phyloP scores from a whole-genome alignment of 331 rosid species.

The Arachis monticola region DNA sequence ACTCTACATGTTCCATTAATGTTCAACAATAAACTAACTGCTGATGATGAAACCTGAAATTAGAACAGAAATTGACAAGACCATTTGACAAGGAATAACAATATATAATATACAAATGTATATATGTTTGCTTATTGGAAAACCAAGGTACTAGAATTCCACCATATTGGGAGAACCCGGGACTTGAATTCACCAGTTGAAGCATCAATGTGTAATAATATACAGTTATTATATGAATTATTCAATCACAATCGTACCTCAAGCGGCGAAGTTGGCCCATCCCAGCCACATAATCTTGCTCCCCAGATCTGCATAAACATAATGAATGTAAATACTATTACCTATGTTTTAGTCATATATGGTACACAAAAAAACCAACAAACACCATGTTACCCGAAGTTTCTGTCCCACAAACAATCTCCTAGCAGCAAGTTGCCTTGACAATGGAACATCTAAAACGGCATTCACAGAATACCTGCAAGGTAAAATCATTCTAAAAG shows the following conservation, averaged over 20 bases:
- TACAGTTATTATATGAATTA: background rate
- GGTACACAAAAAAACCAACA: slow-evolving; percentile 27
- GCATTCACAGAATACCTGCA: slow-evolving; percentile 83
- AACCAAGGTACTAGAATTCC: no score
- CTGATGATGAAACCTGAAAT: slow-evolving; percentile 62
- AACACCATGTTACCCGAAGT: slow-evolving; percentile 67
- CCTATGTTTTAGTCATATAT: slow-evolving; percentile 27
- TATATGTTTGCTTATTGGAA: background rate
- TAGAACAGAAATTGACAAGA: slow-evolving; percentile 44
- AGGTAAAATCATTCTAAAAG: slow-evolving; percentile 39
- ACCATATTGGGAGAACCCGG: no score
- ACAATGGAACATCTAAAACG: slow-evolving; percentile 70
- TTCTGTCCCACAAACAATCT: slow-evolving; percentile 91
- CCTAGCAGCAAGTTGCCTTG: slow-evolving; percentile 71
- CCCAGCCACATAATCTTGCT: slow-evolving; percentile 83
- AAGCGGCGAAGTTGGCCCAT: slow-evolving; percentile 73
- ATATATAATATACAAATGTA: slow-evolving; percentile 12
- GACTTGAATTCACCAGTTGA: no score
- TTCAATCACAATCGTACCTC: slow-evolving; percentile 59
- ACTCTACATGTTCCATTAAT: slow-evolving; percentile 92
- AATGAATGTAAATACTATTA: slow-evolving; percentile 32
- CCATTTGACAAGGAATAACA: slow-evolving; percentile 21
- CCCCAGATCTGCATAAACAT: slow-evolving; percentile 76
- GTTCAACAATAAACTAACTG: slow-evolving; percentile 71
- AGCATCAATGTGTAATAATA: no score